phyloP scores from a whole-genome alignment of 108 stramenopile genomes.

The Nitzschia inconspicua region DNA sequence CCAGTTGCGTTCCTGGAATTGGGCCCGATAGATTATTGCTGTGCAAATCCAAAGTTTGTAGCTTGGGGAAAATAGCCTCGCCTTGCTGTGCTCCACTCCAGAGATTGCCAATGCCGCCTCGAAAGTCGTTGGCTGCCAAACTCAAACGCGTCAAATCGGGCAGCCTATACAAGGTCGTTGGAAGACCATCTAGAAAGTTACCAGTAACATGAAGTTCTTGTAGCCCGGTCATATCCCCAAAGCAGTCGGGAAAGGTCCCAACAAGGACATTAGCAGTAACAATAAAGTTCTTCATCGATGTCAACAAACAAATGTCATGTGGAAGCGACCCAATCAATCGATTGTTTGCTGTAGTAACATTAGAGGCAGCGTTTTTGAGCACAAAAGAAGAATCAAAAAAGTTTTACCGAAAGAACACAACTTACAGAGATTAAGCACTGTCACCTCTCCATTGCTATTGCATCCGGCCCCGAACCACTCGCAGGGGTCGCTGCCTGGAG shows the following conservation, averaged over 20 bases:
- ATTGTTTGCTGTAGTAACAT: conserved; percentile 24
- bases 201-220: conserved; percentile 7
- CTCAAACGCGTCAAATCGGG: conserved; percentile 8
- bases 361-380: no score
- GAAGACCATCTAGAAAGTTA: conserved; percentile 26
- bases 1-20: conserved; percentile 28
- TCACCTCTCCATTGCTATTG: conserved; percentile 1
- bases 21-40: conserved; percentile 47
- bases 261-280: conserved; percentile 20
- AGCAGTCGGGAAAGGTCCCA: conserved; percentile 39
- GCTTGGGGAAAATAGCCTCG: not conserved
- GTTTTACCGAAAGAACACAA: no score
- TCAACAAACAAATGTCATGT: conserved; percentile 27
- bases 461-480: conserved; percentile 39
- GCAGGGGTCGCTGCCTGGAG: no score
- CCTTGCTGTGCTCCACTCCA: not conserved
- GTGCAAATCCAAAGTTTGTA: conserved; percentile 36
- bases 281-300: conserved; percentile 4
- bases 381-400: no score
- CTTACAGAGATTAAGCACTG: conserved; percentile 22
- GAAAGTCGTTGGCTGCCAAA: conserved; percentile 22
- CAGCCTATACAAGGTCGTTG: conserved; percentile 41
- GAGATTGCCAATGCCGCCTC: conserved; percentile 12
- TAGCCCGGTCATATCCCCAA: conserved; percentile 30
- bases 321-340: conserved; percentile 23